phyloP scores from a whole-genome alignment of 2,329 filamentous ascomycete species.

The Metarhizium sp. region DNA sequence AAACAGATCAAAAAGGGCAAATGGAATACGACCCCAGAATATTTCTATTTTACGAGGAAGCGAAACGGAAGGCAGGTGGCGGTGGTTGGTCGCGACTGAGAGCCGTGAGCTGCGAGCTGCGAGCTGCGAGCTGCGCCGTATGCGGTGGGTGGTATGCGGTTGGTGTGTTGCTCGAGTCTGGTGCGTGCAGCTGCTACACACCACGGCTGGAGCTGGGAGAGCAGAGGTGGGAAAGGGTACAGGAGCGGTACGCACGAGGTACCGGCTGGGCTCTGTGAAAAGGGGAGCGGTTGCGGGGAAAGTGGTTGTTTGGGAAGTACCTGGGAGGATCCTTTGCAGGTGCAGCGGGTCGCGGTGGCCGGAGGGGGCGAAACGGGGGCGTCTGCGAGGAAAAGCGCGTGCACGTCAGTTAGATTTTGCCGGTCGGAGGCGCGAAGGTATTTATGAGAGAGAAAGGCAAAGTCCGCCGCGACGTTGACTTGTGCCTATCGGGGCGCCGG shows the following conservation, averaged over 20 bases:
- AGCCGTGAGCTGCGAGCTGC: neutral
- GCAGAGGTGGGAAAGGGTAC: neutral
- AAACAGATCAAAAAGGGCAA: neutral
- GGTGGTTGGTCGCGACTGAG: constrained; percentile 9
- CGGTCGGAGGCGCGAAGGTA: constrained; percentile 35
- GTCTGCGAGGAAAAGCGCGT: constrained; percentile 36
- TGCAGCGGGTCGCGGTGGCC: constrained; percentile 6
- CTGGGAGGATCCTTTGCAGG: constrained; percentile 13
- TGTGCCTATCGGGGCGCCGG: constrained; percentile 28
- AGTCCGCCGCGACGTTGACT: constrained; percentile 23
- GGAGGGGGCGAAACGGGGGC: constrained; percentile 18
- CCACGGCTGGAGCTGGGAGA: neutral
- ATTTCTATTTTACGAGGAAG: neutral
- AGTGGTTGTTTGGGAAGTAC: constrained; percentile 3
- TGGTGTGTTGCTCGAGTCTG: neutral
- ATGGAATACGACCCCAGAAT: neutral
- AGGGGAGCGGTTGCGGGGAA: neutral
- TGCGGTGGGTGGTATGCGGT: constrained; percentile 2
- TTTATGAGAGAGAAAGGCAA: constrained; percentile 34
- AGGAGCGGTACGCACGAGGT: neutral
- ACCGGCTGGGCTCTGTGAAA: constrained; percentile 1
- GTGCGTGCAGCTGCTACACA: neutral
- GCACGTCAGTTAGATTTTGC: constrained; percentile 34
- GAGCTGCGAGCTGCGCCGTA: constrained; percentile 1
- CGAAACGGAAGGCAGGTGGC: constrained; percentile 1